Evolutionary conservation across 805 yeast species (phyloP), one percentile per base, ranked within the genome.

Genomic region (Kodamaea leandrae): DNA sequence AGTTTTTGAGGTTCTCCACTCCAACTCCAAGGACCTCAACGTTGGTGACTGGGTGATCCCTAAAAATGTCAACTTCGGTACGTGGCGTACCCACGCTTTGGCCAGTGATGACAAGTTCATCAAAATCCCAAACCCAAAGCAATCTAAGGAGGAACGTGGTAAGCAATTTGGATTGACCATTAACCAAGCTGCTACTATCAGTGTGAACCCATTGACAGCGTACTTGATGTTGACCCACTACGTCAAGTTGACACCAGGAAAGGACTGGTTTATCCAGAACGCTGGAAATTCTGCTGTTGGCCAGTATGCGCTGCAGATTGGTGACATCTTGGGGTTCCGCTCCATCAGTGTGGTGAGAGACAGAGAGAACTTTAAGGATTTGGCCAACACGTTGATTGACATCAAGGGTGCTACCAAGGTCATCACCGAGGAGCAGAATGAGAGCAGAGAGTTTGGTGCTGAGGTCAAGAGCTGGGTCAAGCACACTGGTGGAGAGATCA

Each of bases 221-320:
- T 87, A 80, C 54, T 86, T 87, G 62, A 77, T 93, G 86, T 81
- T 91, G 47, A 79, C 83, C 13, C 76, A 83, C 61, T 85, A 78
- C 60, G 77, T 66, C 39, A 71, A 77, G 41, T 64, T 84, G 54
- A 61, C 69, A 44, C 75, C 79, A 2, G 87, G 87, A 14, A 61
- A 61, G 42, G 90, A 90, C 60, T 93, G 96, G 96, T 78, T 93
- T 48, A 81, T 93, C 47, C 98, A 93, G 66, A 93, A 91, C 55
- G 99, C 96, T 23, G 98, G 96, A 25, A 93, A 88, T 50, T 87
- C 96, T 6, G 95, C 93, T 20, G 99, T 93, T 8, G 96, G 96
- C 4, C 80, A 88, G 51, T 82, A 85, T 52, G 98, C 96, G 6
- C 75, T 88, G 36, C 99, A 93, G 63, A 77, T 93, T 40, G 96